Evolutionary conservation across 139 green algal species (phyloP).

Genomic region (Limnomonas spitsbergensis): DNA sequence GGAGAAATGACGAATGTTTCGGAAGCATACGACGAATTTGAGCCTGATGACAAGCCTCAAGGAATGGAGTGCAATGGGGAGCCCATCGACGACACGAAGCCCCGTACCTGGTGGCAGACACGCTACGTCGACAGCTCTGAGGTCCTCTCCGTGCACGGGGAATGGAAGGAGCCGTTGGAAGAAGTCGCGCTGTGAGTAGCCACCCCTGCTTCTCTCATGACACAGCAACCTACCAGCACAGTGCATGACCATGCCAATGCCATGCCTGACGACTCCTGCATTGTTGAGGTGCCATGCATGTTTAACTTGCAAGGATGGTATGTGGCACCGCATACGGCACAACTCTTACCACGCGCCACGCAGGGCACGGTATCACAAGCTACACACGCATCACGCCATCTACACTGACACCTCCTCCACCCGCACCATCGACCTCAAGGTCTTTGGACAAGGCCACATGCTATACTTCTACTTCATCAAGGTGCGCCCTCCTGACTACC

Average conservation of each 20-base stretch:
- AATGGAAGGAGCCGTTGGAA: background rate
- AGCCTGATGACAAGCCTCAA: no score
- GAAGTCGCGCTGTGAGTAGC: background rate
- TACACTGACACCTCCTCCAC: background rate
- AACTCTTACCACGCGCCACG: no score
- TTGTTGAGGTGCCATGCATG: background rate
- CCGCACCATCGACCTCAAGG: background rate
- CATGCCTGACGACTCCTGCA: background rate
- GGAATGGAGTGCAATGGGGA: no score
- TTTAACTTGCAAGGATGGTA: no score
- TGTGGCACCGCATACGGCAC: no score
- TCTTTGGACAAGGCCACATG: slow-evolving; percentile 40
- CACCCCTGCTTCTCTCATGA: no score
- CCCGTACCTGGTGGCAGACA: background rate
- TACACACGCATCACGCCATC: slow-evolving; percentile 7
- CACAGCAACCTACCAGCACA: no score
- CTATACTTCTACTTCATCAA: slow-evolving; percentile 51
- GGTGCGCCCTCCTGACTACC: no score
- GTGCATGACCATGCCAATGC: background rate
- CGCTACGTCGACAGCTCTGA: background rate
- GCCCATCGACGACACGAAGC: background rate
- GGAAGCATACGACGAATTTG: no score
- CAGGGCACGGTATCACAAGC: slow-evolving; percentile 10
- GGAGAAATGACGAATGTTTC: no score
- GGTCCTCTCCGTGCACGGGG: background rate